Base-by-base conservation (phyloP, 768 basidiomycete species). In the Boletus sp. region DNA sequence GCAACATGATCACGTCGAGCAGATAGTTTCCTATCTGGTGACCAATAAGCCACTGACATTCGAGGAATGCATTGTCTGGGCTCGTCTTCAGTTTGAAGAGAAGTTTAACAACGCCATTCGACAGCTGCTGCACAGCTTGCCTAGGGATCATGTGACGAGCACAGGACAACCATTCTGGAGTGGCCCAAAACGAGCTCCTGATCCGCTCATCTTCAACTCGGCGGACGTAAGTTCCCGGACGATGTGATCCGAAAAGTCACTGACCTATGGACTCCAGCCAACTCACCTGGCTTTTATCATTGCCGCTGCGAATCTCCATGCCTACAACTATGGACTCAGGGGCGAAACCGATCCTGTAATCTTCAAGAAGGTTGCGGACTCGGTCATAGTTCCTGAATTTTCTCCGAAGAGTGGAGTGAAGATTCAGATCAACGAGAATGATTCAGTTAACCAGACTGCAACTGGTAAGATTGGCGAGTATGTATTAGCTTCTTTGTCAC, bases 141-240 rank as follows among this genome's bases (percentile, higher is more conserved):
- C 97, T 11, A 96, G 94, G 71, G 97, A 99, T 69, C 88, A 90
- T 37, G 75, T 90, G 44, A 94, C 95, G 8, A 92, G 83, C 65
- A 88, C 85, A 19, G 97, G 97, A 6, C 91, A 93, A 62, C 95
- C 94, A 11, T 99, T 99, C 82, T 99, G 97, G 97, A 95, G 93
- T 63, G 93, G 95, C 19, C 97, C 97, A 3, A 99, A 99, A 78
- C 84, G 97, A 56, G 96, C 95, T 7, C 97, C 97, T 13, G 93
- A 98, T 46, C 79, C 96, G 27, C 76, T 99, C 58, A 77, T 77
- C 6, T 99, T 98, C 74, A 79, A 94, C 72, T 82, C 91, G 10
- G 86, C 79, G 60, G 86, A 98, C 65, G 96, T 98, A 66, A 71
- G 90, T 75, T 45, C 21, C 46, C 17, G 7, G 29, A 59, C 21